Base-by-base conservation (phyloP, 2,329 filamentous ascomycete genomes). In the Colletotrichum sp. region DNA sequence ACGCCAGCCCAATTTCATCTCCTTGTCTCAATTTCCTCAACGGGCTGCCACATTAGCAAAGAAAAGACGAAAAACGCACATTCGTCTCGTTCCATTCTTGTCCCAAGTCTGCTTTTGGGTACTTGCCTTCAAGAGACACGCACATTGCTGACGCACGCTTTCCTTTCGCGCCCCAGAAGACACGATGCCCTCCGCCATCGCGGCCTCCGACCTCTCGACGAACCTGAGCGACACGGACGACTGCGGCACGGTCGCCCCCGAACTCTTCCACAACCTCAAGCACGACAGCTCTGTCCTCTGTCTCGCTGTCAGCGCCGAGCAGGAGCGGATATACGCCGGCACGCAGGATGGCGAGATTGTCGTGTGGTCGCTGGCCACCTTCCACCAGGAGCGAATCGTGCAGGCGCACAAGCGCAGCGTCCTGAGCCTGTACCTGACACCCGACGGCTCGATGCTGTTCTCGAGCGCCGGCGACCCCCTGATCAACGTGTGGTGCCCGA, bases 321-420 rank as follows among this genome's bases (percentile, higher is more conserved):
- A 95, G 78, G 91, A 94, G 67, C 93, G 93, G 82, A 94, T 99
- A 70, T 99, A 95, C 84, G 96, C 96, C 21, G 97, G 97, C 55
- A 96, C 97, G 2, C 96, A 98, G 83, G 95, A 95, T 78, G 97
- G 97, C 77, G 95, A 98, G 86, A 98, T 99, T 77, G 89, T 98
- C 62, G 93, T 96, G 60, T 99, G 96, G 94, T 96, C 94, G 5
- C 90, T 99, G 60, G 93, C 94, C 79, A 98, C 95, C 9, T 99
- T 96, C 83, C 93, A 98, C 84, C 92, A 94, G 67, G 91, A 95
- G 32, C 89, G 91, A 57, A 93, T 93, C 32, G 92, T 99, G 24
- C 94, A 97, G 83, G 97, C 95, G 7, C 97, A 99, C 86, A 94
- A 95, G 82, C 95, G 97, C 71, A 98, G 95, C 82, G 95, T 99